Percentiles rank a stretch among this genome's conserved stretches.
Evolutionary conservation across 1,139 yeast species (phyloP).

Genomic region (Saccharomycopsis crataegensis): DNA sequence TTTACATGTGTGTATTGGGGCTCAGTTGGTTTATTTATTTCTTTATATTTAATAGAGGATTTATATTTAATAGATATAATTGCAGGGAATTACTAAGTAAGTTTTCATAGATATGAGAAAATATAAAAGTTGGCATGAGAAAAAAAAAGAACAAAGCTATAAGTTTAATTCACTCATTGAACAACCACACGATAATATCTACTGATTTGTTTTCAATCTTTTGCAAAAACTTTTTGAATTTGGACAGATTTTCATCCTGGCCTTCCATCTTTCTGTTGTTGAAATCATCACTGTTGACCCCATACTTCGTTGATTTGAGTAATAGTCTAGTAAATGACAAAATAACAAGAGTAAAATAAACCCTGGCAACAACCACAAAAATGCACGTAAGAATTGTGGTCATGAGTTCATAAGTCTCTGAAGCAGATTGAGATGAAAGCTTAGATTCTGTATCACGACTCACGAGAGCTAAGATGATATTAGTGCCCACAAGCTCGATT

Average conservation of each 20-base stretch:
- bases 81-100: too few species aligned
- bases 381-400: constrained; percentile 55
- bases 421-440: constrained; percentile 49
- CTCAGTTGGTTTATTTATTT: too few species aligned
- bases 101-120: too few species aligned
- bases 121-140: too few species aligned
- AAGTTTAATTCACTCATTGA: constrained; percentile 7
- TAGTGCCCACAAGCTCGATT: neutral
- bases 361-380: constrained; percentile 43
- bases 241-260: constrained; percentile 25
- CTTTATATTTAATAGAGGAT: too few species aligned
- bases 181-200: constrained; percentile 12
- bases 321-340: constrained; percentile 49
- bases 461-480: neutral
- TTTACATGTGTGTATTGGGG: too few species aligned
- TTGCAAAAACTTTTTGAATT: constrained; percentile 26
- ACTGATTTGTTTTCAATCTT: constrained; percentile 25
- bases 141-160: too few species aligned
- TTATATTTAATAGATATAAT: too few species aligned
- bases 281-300: constrained; percentile 25
- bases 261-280: neutral
- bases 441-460: constrained; percentile 8
- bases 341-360: constrained; percentile 61
- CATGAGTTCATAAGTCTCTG: constrained; percentile 64
- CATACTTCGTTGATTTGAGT: constrained; percentile 28